phyloP scores from a whole-genome alignment of 257 asterid genomes.

The Solanum tacnaense region DNA sequence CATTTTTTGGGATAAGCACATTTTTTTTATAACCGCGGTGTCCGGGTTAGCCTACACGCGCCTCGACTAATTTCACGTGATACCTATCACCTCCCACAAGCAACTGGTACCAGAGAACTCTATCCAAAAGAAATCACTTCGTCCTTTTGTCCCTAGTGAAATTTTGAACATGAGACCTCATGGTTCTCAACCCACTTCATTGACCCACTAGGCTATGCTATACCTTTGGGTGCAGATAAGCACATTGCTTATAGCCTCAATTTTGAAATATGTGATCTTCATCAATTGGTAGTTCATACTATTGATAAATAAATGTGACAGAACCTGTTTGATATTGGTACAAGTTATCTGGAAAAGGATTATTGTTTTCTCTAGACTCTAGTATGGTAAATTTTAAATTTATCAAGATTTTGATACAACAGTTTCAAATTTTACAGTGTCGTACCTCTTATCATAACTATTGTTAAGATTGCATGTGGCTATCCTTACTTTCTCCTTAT shows the following conservation, averaged over 20 bases:
- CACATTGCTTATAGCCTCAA: not conserved
- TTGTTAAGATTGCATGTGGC: not conserved
- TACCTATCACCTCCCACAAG: not conserved
- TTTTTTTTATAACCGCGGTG: not conserved
- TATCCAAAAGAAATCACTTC: not conserved
- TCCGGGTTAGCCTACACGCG: not conserved
- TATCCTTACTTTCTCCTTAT: not conserved
- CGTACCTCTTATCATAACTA: not conserved
- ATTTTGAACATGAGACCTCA: too few relatives aligned
- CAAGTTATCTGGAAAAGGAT: not conserved
- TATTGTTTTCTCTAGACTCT: not conserved
- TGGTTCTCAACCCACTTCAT: not conserved
- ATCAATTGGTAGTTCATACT: not conserved
- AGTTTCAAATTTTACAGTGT: not conserved
- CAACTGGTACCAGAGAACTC: not conserved
- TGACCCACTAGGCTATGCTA: too few relatives aligned
- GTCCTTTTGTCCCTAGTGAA: not conserved
- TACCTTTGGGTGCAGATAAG: not conserved
- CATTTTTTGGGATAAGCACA: not conserved
- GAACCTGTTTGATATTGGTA: not conserved
- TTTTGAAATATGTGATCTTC: not conserved
- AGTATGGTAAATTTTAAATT: not conserved
- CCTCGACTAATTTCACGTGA: not conserved
- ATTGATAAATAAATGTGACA: not conserved
- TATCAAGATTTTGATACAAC: not conserved